Evolutionary conservation across 768 basidiomycete genomes (phyloP).

Genomic region (Kwoniella europaea): DNA sequence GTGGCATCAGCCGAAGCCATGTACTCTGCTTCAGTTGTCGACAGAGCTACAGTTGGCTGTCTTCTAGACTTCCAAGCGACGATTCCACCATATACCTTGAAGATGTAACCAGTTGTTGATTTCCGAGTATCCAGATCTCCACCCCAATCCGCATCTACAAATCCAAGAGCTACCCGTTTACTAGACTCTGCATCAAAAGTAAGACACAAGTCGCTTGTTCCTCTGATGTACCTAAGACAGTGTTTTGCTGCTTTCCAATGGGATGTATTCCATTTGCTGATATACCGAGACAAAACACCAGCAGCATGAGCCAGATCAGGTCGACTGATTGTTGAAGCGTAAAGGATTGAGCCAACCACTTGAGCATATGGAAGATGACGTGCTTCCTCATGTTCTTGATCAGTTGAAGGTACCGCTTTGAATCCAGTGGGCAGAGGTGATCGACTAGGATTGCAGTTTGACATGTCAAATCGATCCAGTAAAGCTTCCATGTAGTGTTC

Average conservation of each 20-base stretch:
- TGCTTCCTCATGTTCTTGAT: constrained; percentile 2
- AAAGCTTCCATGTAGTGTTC: constrained; percentile 16
- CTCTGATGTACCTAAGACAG: constrained; percentile 36
- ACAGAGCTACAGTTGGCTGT: constrained; percentile 59
- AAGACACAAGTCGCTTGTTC: constrained; percentile 27
- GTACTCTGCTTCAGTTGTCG: constrained; percentile 62
- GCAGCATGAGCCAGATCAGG: constrained; percentile 12
- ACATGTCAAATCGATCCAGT: constrained; percentile 15
- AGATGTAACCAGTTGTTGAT: constrained; percentile 59
- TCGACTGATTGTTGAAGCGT: constrained; percentile 20
- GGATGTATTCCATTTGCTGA: constrained; percentile 24
- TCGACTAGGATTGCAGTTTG: constrained; percentile 6
- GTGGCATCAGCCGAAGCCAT: constrained; percentile 58
- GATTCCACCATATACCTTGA: constrained; percentile 54
- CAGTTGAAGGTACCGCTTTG: constrained; percentile 2
- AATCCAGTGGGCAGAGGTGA: constrained; percentile 5
- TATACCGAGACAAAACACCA: constrained; percentile 11
- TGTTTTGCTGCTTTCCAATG: constrained; percentile 35
- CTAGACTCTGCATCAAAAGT: constrained; percentile 18
- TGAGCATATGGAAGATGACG: constrained; percentile 14
- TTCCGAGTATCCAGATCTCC: constrained; percentile 47
- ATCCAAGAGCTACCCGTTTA: constrained; percentile 53
- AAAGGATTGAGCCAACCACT: constrained; percentile 20
- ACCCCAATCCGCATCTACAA: constrained; percentile 56
- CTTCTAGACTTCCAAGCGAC: constrained; percentile 59